Evolutionary conservation across 108 stramenopile species (phyloP).

Genomic region (Skeletonema tropicum): DNA sequence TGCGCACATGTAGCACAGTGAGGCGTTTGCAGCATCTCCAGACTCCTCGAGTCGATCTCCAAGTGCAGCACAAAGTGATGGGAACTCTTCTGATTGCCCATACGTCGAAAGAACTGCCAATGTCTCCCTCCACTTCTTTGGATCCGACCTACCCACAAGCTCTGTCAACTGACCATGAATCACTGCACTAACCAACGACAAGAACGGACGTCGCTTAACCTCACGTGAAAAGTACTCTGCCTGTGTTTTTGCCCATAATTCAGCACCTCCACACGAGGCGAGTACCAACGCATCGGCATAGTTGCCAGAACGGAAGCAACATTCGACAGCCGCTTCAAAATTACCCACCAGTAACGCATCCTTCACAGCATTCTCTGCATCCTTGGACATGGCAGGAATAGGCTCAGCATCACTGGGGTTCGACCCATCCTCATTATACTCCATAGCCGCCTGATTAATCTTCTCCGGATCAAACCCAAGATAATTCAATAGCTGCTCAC

Average conservation of each 20-base stretch:
- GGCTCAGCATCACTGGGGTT: slow-evolving; percentile 19
- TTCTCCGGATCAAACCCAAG: slow-evolving; percentile 90
- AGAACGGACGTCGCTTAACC: slow-evolving; percentile 70
- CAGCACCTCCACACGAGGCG: slow-evolving; percentile 92
- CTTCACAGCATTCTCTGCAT: slow-evolving; percentile 80
- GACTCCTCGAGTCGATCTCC: slow-evolving; percentile 84
- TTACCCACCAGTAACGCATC: slow-evolving; percentile 94
- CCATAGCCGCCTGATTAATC: slow-evolving; percentile 63
- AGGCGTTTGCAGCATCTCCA: slow-evolving; percentile 80
- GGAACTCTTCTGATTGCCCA: slow-evolving; percentile 91
- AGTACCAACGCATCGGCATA: slow-evolving; percentile 93
- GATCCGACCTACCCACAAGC: slow-evolving; percentile 75
- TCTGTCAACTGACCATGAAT: slow-evolving; percentile 77
- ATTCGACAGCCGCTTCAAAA: slow-evolving; percentile 96
- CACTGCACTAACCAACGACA: slow-evolving; percentile 88
- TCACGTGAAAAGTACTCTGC: slow-evolving; percentile 85
- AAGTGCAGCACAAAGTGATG: slow-evolving; percentile 84
- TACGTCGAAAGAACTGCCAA: slow-evolving; percentile 94
- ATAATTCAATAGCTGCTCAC: slow-evolving; percentile 88
- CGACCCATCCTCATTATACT: slow-evolving; percentile 38
- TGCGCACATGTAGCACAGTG: slow-evolving; percentile 96
- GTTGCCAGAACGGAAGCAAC: slow-evolving; percentile 89
- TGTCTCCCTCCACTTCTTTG: slow-evolving; percentile 92
- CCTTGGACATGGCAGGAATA: slow-evolving; percentile 44
- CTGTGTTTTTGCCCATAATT: slow-evolving; percentile 93